phyloP scores from a whole-genome alignment of 164 flowering plant genomes.

The Magnolia officinalis region DNA sequence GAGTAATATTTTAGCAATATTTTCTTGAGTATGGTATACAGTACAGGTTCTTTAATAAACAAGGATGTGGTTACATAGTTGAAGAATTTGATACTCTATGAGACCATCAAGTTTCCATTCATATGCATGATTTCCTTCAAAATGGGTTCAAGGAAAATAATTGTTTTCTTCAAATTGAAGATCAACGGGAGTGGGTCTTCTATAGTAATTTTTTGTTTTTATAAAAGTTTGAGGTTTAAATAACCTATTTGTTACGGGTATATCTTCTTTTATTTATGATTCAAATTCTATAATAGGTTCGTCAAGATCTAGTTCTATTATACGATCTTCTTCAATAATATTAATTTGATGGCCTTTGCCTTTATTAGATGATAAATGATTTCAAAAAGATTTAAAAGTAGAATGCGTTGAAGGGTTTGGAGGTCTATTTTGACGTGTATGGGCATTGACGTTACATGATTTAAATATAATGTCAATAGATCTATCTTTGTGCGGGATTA shows the following conservation, averaged over 20 bases:
- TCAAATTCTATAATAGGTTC: background rate
- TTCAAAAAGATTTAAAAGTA: too few species aligned
- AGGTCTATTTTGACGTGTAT: background rate
- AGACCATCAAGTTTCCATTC: background rate
- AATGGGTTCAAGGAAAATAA: background rate
- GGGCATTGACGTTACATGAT: background rate
- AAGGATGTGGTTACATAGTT: background rate
- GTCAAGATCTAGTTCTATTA: background rate
- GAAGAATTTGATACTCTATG: background rate
- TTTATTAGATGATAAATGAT: too few species aligned
- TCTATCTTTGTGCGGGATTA: background rate
- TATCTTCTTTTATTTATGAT: too few species aligned
- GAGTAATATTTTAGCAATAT: background rate
- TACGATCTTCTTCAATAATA: background rate
- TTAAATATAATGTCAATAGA: background rate
- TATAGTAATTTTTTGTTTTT: background rate
- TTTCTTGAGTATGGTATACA: background rate
- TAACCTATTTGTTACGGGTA: too few species aligned
- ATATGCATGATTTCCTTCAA: too few species aligned
- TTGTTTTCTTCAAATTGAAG: background rate
- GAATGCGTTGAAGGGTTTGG: too few species aligned
- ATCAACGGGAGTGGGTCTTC: background rate
- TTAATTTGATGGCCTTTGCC: background rate
- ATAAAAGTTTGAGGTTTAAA: too few species aligned
- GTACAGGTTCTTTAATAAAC: background rate